Base-by-base conservation (phyloP, 352 stramenopile species). In the Thalassiosira gravida region DNA sequence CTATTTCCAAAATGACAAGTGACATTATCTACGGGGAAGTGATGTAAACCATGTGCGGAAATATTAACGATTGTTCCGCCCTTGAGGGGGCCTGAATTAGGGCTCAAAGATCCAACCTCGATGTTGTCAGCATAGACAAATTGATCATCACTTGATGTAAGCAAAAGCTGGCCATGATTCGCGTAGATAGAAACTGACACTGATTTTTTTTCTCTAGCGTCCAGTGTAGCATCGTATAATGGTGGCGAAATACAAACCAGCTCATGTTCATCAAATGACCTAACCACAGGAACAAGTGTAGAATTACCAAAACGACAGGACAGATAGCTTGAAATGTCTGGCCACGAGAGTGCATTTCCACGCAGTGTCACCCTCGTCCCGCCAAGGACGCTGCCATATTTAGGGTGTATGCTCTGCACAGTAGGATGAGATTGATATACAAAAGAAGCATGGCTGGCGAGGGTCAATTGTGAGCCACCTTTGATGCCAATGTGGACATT, bases 221-320 rank as follows among this genome's bases (percentile, higher is more conserved):
- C 24, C 3, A 49, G 24, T 18, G 25, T 46, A 58, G 50, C 65
- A 42, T 74, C 13, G 44, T 58, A 52, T 44, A 53, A 25, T 18
- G 69, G 42, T 58, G 82, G 77, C 7, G 82, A 76, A 30, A 63
- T 44, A 57, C 78, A 84, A 18, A 59, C 53, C 61, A 89, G 7
- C 20, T 53, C 46, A n/a, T 68, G 32, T n/a, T 50, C 53, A 58
- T 76, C 47, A 22, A 52, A 13, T 59, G 66, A 70, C 13, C 27
- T 5, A 32, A 57, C 46, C 49, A 67, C 65, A 50, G 74, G 39
- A 30, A 77, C 49, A 0, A 85, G 32, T 3, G 66, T 59, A 35
- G 72, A 84, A 69, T 88, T 77, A 3, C 81, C 81, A 63, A 88
- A 88, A 13, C 58, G 22, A 75, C 81, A 88, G 37, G 67, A 83